Evolutionary conservation across 805 yeast genomes (phyloP).

Genomic region (Millerozyma miso): DNA sequence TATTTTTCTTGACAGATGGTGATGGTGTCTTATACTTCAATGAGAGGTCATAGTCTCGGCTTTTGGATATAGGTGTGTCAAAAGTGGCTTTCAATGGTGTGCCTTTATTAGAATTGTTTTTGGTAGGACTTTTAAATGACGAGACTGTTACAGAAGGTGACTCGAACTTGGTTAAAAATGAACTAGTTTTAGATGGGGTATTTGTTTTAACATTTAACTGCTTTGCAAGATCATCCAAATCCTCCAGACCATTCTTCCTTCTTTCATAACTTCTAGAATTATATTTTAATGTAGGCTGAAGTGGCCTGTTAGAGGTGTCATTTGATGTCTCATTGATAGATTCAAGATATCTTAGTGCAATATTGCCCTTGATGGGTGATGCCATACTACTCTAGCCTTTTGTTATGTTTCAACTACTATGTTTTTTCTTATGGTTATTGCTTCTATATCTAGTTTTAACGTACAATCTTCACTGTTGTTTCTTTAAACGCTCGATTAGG

Average conservation of each 20-base stretch:
- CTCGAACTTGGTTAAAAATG: conserved; percentile 31
- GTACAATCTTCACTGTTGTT: neutral
- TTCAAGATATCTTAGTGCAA: conserved; percentile 34
- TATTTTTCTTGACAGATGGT: conserved; percentile 14
- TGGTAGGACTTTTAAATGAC: conserved; percentile 32
- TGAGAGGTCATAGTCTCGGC: conserved; percentile 7
- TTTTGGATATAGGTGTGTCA: neutral
- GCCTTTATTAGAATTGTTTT: conserved; percentile 12
- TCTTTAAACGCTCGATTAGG: neutral
- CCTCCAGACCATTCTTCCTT: conserved; percentile 14
- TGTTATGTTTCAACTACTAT: neutral
- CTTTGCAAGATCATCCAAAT: conserved; percentile 36
- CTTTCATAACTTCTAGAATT: conserved; percentile 14
- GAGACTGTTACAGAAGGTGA: conserved; percentile 41
- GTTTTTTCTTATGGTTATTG: neutral
- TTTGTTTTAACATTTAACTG: conserved; percentile 29
- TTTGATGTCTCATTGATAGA: conserved; percentile 21
- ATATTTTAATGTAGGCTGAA: conserved; percentile 25
- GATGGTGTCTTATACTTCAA: conserved; percentile 8
- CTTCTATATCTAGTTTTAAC: neutral
- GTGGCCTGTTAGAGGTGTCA: conserved; percentile 24
- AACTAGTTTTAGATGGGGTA: conserved; percentile 22
- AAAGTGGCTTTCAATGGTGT: neutral
- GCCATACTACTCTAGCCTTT: conserved; percentile 9
- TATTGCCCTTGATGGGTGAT: conserved; percentile 20